A percentile compares a stretch with the other conserved stretches of the same genome.
These are phyloP conservation scores for Triticum turgidum DNA, from an alignment of 176 grass and related monocot species.

Conservation along the genomic window DNA sequence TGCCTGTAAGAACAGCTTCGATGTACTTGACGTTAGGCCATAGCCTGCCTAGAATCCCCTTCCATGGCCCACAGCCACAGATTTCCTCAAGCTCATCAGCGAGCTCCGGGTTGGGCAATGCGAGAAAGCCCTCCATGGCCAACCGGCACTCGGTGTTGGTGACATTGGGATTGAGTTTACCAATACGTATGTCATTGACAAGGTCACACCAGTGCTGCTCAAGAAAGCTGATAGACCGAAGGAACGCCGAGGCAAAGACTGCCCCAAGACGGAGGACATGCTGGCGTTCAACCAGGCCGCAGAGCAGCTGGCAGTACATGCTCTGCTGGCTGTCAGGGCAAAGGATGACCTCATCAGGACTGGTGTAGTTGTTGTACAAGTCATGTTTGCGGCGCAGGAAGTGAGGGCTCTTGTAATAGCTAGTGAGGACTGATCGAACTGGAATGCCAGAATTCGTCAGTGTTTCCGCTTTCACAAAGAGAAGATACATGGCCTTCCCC, in stretches of 20 bases:
- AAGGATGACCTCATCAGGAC: constrained; percentile 68
- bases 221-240: constrained; percentile 72
- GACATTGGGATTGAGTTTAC: constrained; percentile 49
- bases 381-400: constrained; percentile 52
- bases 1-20: constrained; percentile 70
- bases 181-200: constrained; percentile 61
- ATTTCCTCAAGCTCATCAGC: constrained; percentile 61
- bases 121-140: constrained; percentile 41
- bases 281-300: constrained; percentile 60
- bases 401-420: constrained; percentile 77
- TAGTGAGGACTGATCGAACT: constrained; percentile 70
- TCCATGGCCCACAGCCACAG: constrained; percentile 51
- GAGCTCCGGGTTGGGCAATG: constrained; percentile 43
- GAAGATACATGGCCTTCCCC: constrained; percentile 81
- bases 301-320: constrained; percentile 84
- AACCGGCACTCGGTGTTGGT: constrained; percentile 38
- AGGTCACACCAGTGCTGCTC: constrained; percentile 62
- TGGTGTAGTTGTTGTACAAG: constrained; percentile 64
- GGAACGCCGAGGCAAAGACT: constrained; percentile 70
- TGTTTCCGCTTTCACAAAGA: constrained; percentile 75
- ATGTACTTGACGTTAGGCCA: constrained; percentile 80
- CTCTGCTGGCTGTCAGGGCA: constrained; percentile 70
- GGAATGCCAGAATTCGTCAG: constrained; percentile 56
- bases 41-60: constrained; percentile 52
- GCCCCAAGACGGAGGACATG: constrained; percentile 61